Evolutionary conservation across 352 stramenopile species (phyloP).

Genomic region (Pythium periplocum): DNA sequence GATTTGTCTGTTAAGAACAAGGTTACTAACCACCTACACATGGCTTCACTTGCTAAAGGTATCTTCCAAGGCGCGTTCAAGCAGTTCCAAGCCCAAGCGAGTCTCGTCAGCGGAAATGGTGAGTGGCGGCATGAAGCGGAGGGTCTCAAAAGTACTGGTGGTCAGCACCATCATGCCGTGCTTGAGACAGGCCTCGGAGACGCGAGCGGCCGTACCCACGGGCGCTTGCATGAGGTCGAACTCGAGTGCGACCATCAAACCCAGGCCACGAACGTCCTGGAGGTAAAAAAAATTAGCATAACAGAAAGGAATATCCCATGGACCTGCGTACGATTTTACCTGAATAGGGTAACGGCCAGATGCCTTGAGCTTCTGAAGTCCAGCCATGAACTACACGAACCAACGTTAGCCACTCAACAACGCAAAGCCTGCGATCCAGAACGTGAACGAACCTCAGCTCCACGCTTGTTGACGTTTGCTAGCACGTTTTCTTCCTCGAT

Average conservation of each 20-base stretch:
- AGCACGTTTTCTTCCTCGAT: slow-evolving; percentile 89
- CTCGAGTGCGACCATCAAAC: slow-evolving; percentile 91
- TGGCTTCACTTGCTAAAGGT: slow-evolving; percentile 11
- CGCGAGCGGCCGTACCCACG: slow-evolving; percentile 56
- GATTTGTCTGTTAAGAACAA: no score
- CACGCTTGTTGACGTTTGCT: slow-evolving; percentile 71
- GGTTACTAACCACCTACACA: no score
- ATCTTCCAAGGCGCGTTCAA: slow-evolving; percentile 43
- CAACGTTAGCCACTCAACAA: no score
- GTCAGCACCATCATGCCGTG: slow-evolving; percentile 89
- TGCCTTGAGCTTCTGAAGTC: slow-evolving; percentile 70
- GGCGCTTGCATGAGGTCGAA: slow-evolving; percentile 63
- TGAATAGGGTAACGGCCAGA: slow-evolving; percentile 71
- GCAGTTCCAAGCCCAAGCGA: slow-evolving; percentile 23
- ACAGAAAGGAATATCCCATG: slow-evolving; percentile 1
- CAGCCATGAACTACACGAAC: slow-evolving; percentile 44
- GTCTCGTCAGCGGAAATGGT: slow-evolving; percentile 80
- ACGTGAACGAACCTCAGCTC: slow-evolving; percentile 21
- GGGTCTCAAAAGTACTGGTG: slow-evolving; percentile 89
- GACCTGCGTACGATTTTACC: slow-evolving; percentile 6
- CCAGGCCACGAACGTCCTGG: slow-evolving; percentile 87
- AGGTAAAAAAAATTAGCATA: slow-evolving; percentile 11
- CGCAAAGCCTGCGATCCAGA: slow-evolving; percentile 17
- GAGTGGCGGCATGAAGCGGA: slow-evolving; percentile 91
- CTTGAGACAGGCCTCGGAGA: slow-evolving; percentile 80